Conservation (phyloP, 83 land plant species). For the Diphasiastrum complanatum region DNA sequence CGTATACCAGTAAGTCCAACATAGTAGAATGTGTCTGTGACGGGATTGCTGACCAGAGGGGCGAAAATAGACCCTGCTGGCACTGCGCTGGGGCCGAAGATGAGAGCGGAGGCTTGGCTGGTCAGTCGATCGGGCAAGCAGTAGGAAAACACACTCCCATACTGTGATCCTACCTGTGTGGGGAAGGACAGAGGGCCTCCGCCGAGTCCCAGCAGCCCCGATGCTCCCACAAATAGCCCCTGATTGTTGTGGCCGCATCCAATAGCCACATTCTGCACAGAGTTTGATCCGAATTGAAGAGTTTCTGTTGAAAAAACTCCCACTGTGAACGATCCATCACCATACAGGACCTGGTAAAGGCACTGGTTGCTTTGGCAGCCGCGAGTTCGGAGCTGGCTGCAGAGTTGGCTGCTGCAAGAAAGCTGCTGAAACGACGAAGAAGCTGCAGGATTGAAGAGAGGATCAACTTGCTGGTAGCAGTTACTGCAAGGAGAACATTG, state of each 20-base stretch:
- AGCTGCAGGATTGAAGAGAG: not conserved
- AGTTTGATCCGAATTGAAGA: not conserved
- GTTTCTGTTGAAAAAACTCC: not conserved
- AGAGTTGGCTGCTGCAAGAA: not conserved
- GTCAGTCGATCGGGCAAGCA: not conserved
- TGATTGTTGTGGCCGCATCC: too few species aligned
- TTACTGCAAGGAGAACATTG: not conserved
- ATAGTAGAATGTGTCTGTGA: not conserved
- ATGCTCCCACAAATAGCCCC: too few species aligned
- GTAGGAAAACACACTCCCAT: slow-evolving; percentile 1
- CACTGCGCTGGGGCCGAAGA: not conserved
- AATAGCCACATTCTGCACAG: not conserved
- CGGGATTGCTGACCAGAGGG: not conserved
- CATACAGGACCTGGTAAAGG: not conserved
- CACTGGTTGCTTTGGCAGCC: not conserved
- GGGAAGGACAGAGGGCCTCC: too few species aligned
- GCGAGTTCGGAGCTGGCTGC: not conserved
- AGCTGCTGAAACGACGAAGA: not conserved
- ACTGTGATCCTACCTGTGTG: too few species aligned
- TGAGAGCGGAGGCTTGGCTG: not conserved
- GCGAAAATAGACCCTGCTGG: not conserved
- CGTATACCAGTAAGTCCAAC: not conserved
- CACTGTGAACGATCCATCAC: slow-evolving; percentile 5
- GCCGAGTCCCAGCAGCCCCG: too few species aligned
- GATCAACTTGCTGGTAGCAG: slow-evolving; percentile 7